Conservation (phyloP, 192 early-diverging fungal species). For the Entomortierella parvispora region DNA sequence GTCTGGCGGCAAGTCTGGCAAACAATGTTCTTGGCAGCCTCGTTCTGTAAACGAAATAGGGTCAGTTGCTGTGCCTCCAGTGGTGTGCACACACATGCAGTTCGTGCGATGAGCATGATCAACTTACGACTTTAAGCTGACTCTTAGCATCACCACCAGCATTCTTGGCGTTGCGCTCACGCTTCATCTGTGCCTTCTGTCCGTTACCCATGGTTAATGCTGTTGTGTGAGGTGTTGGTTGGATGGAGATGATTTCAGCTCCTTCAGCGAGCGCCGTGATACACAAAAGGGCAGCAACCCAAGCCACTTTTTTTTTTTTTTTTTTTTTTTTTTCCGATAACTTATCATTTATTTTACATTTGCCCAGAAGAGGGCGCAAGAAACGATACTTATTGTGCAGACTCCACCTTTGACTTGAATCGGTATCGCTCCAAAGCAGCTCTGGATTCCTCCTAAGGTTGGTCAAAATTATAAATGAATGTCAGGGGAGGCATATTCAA, state of each 20-base stretch:
- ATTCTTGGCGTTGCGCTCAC: slow-evolving; percentile 74
- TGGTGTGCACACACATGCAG: background rate
- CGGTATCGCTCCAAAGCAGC: slow-evolving; percentile 57
- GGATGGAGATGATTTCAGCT: background rate
- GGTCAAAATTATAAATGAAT: background rate
- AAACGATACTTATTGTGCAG: slow-evolving; percentile 39
- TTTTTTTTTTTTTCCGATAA: background rate
- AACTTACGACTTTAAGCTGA: slow-evolving; percentile 72
- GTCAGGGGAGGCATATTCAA: no score
- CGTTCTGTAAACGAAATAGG: slow-evolving; percentile 70
- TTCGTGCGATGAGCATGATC: background rate
- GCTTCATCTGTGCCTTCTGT: slow-evolving; percentile 73
- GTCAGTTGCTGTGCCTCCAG: background rate
- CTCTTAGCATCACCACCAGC: slow-evolving; percentile 56
- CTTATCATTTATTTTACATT: background rate
- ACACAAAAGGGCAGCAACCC: background rate
- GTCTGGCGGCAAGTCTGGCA: slow-evolving; percentile 83
- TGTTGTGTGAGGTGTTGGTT: background rate
- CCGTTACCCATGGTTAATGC: slow-evolving; percentile 54
- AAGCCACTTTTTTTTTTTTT: slow-evolving; percentile 1
- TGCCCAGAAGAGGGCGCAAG: background rate
- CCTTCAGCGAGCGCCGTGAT: no score
- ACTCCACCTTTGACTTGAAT: slow-evolving; percentile 50
- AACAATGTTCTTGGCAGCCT: slow-evolving; percentile 80
- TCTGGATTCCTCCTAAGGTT: slow-evolving; percentile 58